Conservation (phyloP, 257 asterid species). For the Leptodermis oblonga region DNA sequence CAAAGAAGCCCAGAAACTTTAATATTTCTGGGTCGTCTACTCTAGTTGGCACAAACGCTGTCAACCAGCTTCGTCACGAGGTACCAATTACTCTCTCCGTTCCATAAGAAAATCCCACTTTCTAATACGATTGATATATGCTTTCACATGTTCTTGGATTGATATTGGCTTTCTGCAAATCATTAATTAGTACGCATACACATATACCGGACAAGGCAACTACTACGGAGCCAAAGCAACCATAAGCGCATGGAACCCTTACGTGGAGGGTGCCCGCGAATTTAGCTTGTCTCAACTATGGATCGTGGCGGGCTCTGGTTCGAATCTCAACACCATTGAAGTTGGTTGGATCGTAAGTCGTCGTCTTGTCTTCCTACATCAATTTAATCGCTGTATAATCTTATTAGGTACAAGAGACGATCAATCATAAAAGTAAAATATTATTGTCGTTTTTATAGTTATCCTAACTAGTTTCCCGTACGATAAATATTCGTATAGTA, state of each 20-base stretch:
- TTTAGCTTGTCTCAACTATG: conserved; percentile 4
- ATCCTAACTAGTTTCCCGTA: too few species aligned
- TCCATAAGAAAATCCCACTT: too few species aligned
- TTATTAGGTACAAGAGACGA: too few species aligned
- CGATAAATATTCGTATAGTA: too few species aligned
- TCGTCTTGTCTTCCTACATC: too few species aligned
- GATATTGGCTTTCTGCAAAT: too few species aligned
- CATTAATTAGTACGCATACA: conserved; percentile 54
- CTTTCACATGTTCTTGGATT: too few species aligned
- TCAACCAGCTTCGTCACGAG: conserved; percentile 66
- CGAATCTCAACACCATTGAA: neutral
- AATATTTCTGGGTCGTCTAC: conserved; percentile 36
- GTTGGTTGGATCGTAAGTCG: neutral
- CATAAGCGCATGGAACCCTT: conserved; percentile 18
- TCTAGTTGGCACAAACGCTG: conserved; percentile 36
- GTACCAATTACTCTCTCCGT: conserved; percentile 22
- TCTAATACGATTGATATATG: too few species aligned
- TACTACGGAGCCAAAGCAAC: conserved; percentile 24
- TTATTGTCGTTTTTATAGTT: too few species aligned
- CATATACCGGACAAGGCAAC: conserved; percentile 11
- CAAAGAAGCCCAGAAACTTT: conserved; percentile 40
- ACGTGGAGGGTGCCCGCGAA: neutral
- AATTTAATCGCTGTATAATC: too few species aligned
- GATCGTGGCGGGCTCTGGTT: neutral
- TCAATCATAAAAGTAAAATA: too few species aligned